Evolutionary conservation across 139 green algal genomes (phyloP).

Genomic region (Chlorella ohadii): DNA sequence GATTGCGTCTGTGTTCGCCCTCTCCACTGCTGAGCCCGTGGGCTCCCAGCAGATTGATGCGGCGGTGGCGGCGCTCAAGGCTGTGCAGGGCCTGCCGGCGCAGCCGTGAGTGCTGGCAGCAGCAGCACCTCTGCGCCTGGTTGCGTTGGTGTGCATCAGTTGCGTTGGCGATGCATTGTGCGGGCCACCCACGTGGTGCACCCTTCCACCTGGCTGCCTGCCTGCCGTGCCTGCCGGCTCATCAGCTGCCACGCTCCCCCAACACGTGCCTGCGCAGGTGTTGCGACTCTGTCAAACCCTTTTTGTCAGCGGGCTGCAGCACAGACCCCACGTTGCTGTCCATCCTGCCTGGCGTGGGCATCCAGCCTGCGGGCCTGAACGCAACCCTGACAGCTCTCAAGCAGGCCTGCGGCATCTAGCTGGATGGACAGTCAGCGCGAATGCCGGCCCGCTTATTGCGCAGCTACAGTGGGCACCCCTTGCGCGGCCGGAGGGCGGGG

Average conservation of each 20-base stretch:
- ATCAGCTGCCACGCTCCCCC: too few relatives aligned
- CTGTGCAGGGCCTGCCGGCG: background rate
- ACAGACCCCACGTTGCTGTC: background rate
- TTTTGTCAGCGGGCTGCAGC: background rate
- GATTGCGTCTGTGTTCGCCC: background rate
- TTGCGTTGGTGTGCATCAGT: too few relatives aligned
- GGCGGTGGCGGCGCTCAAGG: background rate
- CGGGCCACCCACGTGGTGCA: too few relatives aligned
- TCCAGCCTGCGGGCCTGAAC: background rate
- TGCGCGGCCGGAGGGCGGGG: too few relatives aligned
- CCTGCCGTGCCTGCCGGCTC: too few relatives aligned
- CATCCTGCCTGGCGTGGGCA: slow-evolving; percentile 1
- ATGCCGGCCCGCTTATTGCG: too few relatives aligned
- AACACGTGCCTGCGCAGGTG: background rate
- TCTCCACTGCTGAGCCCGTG: background rate
- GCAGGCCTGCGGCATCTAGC: background rate
- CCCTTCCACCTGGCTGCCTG: too few relatives aligned
- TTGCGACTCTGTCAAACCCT: background rate
- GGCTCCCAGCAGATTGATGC: background rate
- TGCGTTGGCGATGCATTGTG: too few relatives aligned
- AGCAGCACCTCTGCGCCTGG: too few relatives aligned
- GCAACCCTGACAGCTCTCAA: background rate
- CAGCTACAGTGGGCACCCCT: too few relatives aligned
- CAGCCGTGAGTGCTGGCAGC: background rate
- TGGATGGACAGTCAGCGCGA: too few relatives aligned